Conservation (phyloP, 192 early-diverging fungal species). For the Coemansia sp. region DNA sequence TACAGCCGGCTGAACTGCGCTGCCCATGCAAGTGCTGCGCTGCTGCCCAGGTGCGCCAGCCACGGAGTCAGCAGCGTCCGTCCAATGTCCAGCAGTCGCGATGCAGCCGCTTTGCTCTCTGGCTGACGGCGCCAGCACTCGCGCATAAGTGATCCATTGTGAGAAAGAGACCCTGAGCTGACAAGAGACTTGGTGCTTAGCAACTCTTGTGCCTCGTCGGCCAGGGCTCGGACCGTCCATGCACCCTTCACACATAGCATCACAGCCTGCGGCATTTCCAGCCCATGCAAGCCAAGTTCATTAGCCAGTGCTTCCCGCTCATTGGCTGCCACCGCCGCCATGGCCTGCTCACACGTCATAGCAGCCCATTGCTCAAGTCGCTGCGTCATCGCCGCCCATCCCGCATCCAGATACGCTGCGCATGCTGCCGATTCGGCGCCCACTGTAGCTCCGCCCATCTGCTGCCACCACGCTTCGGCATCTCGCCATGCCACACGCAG, state of each 20-base stretch:
- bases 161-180: neutral
- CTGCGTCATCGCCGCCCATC: conserved; percentile 17
- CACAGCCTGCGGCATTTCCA: conserved; percentile 9
- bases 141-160: conserved; percentile 13
- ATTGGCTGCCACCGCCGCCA: neutral
- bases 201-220: conserved; percentile 2
- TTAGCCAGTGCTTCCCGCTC: neutral
- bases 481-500: conserved; percentile 32
- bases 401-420: conserved; percentile 16
- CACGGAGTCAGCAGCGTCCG: conserved; percentile 28
- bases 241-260: conserved; percentile 33
- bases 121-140: conserved; percentile 25
- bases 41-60: conserved; percentile 20
- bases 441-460: conserved; percentile 34
- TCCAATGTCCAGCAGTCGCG: conserved; percentile 6
- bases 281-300: neutral
- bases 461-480: conserved; percentile 45
- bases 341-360: neutral
- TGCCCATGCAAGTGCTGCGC: conserved; percentile 24
- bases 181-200: neutral
- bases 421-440: conserved; percentile 21
- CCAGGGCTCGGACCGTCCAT: conserved; percentile 25
- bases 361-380: conserved; percentile 32
- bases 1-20: conserved; percentile 29
- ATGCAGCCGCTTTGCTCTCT: neutral